Conservation (phyloP, 176 grass and related monocot species). For the Triticum dicoccoides region DNA sequence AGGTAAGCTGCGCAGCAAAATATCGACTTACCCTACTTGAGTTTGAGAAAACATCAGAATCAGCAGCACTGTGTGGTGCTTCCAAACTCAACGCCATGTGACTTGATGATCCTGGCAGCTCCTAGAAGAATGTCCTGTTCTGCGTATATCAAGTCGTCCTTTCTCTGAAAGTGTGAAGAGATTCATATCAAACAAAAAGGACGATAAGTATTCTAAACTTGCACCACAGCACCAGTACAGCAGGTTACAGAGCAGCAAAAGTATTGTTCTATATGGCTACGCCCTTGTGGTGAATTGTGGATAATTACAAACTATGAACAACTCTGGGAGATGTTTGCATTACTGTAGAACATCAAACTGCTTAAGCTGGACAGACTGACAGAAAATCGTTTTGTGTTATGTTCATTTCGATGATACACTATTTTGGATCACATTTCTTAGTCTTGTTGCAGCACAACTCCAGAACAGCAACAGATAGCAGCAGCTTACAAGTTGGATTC, state of each 20-base stretch:
- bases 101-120: conserved; percentile 71
- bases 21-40: conserved; percentile 27
- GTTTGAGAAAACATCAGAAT: conserved; percentile 20
- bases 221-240: background rate
- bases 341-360: background rate
- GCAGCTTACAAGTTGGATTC: background rate
- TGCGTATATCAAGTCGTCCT: conserved; percentile 56
- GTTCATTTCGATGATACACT: background rate
- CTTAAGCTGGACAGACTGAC: conserved; percentile 7
- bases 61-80: conserved; percentile 42
- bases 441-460: background rate
- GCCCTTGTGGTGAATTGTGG: background rate
- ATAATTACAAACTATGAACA: background rate
- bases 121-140: conserved; percentile 81
- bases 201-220: background rate
- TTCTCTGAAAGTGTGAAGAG: conserved; percentile 48
- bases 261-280: background rate
- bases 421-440: background rate
- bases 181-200: conserved; percentile 10
- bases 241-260: background rate
- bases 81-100: conserved; percentile 65
- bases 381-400: background rate
- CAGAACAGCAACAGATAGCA: background rate
- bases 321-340: background rate
- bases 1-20: background rate